A percentile compares a stretch with the other conserved stretches of the same genome.
Conservation (phyloP, 345 rosid genomes). For the Psidium friedrichsthalianum region DNA sequence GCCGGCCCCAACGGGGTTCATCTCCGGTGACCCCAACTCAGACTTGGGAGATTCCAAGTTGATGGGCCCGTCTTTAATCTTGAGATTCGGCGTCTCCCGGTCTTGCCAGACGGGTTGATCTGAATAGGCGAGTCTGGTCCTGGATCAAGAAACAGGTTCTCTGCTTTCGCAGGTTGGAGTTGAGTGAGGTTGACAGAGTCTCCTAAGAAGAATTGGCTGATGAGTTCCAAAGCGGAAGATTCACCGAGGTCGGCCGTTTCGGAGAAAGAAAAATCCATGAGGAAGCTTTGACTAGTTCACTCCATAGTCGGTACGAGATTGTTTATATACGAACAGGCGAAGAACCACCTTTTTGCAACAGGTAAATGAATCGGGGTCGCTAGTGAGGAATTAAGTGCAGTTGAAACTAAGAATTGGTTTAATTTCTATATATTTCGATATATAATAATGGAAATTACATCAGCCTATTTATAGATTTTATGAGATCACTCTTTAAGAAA, state of each 20-base stretch:
- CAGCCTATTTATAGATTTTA: no score
- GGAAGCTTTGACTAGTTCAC: background rate
- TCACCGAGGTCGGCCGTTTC: background rate
- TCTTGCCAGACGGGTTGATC: conserved; percentile 11
- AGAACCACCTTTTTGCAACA: background rate
- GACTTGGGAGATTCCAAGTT: background rate
- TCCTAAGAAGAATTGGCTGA: background rate
- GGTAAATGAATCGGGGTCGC: background rate
- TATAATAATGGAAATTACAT: no score
- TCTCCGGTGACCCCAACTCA: background rate
- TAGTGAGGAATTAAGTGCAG: background rate
- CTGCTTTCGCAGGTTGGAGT: conserved; percentile 18
- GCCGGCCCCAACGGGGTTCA: background rate
- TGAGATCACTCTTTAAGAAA: no score
- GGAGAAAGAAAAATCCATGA: background rate
- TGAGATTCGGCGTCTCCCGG: background rate
- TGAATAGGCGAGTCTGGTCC: conserved; percentile 22
- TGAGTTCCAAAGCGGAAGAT: background rate
- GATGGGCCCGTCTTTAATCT: background rate
- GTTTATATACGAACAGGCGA: background rate
- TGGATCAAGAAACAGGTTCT: conserved; percentile 13
- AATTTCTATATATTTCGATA: no score
- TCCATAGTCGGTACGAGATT: background rate
- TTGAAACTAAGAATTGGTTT: no score
- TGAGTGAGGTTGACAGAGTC: conserved; percentile 17